Base-by-base conservation (phyloP, 306 rosid genomes). In the Benincasa hispida region DNA sequence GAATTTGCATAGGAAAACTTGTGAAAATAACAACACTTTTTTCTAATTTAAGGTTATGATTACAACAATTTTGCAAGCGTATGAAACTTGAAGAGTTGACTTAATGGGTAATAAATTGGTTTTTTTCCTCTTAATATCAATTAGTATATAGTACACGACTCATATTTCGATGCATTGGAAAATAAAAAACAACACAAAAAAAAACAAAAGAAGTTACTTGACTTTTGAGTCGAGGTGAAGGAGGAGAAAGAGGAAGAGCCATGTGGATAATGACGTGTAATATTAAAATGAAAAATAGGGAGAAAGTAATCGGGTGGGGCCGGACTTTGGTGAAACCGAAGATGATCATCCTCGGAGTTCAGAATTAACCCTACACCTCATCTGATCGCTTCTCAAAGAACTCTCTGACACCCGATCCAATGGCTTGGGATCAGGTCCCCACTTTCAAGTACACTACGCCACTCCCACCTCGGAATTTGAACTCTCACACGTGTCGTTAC, bases 381-480 rank as follows among this genome's bases (percentile, higher is more conserved):
- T 21, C 73, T 1, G 0, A 66, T 66, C 72, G 50, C 51, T 6
- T 10, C 51, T 28, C 67, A 2, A 6, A 2, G 11, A 28, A 61
- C 68, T n/a, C 75, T 45, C 75, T 45, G 75, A 45, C 75, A 70
- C 57, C 24, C 34, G 75, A 70, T 70, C 73, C 75, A 70, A 70
- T 17, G 75, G 75, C 37, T 70, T 3, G 39, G 39, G 37, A 70
- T 70, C 39, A 8, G 39, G 21, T 70, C 21, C 75, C 37, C 30
- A 37, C n/a, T 42, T 45, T 47, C 24, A 63, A 42, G 37, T 42
- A 69, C 55, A 27, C 30, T 24, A 69, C 57, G 39, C 75, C 21
- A 17, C 3, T 19, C 4, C 22, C 32, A 15, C 39, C 57, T 69
- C 14, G 56, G 13, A 13, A 69, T 6, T 13, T 42, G 56, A 25